Conservation (phyloP, 169 alveolate species). For the Perkinsus chesapeaki region DNA sequence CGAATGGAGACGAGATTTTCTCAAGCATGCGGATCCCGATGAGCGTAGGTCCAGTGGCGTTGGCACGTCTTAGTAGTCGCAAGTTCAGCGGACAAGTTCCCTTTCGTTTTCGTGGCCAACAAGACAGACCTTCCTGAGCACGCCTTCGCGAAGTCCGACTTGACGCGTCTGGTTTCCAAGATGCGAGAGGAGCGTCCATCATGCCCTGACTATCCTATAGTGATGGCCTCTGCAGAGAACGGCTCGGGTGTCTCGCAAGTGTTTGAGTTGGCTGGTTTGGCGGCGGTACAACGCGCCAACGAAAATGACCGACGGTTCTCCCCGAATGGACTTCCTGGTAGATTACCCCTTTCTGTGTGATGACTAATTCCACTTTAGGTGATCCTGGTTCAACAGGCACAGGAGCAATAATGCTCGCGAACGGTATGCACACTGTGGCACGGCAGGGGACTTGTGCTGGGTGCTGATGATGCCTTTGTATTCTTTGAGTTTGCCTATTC, state of each 20-base stretch:
- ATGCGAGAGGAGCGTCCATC: not conserved
- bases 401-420: not conserved
- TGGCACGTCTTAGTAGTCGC: not conserved
- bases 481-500: too few species aligned
- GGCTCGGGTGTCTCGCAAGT: not conserved
- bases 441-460: not conserved
- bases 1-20: slow-evolving; percentile 33
- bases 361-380: not conserved
- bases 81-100: not conserved
- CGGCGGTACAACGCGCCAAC: not conserved
- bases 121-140: not conserved
- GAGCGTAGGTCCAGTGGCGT: not conserved
- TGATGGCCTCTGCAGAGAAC: not conserved
- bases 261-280: not conserved
- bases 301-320: not conserved
- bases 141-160: not conserved
- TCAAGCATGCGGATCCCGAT: slow-evolving; percentile 18
- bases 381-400: not conserved
- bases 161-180: not conserved
- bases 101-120: not conserved
- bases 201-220: not conserved
- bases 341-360: too few species aligned
- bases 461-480: not conserved
- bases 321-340: not conserved
- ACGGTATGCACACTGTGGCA: not conserved